Conservation (phyloP, 23 red algal genomes). For the Gracilaria gracilis region DNA sequence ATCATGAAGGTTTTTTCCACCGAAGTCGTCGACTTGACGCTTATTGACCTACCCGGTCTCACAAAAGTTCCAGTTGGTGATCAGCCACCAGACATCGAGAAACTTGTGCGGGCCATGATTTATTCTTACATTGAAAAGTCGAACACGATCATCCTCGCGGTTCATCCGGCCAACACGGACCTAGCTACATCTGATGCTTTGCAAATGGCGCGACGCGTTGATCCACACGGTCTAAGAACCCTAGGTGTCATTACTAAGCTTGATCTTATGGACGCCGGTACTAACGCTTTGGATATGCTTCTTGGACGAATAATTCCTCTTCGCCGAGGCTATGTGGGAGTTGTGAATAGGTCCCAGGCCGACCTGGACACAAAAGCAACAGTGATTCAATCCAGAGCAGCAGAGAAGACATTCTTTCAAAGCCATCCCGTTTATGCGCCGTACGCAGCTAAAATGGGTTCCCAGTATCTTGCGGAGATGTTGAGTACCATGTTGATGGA, state of each 20-base stretch:
- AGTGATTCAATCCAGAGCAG: constrained; percentile 76
- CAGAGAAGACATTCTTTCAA: constrained; percentile 84
- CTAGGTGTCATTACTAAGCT: constrained; percentile 99
- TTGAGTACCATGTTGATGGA: constrained; percentile 91
- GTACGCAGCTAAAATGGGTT: constrained; percentile 82
- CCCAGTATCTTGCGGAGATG: constrained; percentile 81
- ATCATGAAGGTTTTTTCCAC: constrained; percentile 96
- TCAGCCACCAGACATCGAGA: constrained; percentile 95
- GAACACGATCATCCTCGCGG: constrained; percentile 96
- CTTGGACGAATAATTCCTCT: constrained; percentile 83
- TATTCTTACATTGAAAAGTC: constrained; percentile 91
- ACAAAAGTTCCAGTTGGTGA: constrained; percentile 99
- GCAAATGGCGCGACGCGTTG: constrained; percentile 92
- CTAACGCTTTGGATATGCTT: constrained; percentile 97
- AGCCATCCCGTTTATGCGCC: constrained; percentile 90
- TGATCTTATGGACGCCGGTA: constrained; percentile 98
- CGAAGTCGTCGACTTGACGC: constrained; percentile 93
- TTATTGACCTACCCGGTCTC: constrained; percentile 97
- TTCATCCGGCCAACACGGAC: constrained; percentile 97
- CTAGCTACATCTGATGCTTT: constrained; percentile 96
- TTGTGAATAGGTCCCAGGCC: constrained; percentile 90
- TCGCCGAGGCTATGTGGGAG: constrained; percentile 93
- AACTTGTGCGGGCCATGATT: constrained; percentile 94
- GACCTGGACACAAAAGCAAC: constrained; percentile 73
- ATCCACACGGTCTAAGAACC: constrained; percentile 89